These are phyloP conservation scores for Wallacemonas sp. DNA, from an alignment of 208 protist genomes.

Conservation along the genomic window DNA sequence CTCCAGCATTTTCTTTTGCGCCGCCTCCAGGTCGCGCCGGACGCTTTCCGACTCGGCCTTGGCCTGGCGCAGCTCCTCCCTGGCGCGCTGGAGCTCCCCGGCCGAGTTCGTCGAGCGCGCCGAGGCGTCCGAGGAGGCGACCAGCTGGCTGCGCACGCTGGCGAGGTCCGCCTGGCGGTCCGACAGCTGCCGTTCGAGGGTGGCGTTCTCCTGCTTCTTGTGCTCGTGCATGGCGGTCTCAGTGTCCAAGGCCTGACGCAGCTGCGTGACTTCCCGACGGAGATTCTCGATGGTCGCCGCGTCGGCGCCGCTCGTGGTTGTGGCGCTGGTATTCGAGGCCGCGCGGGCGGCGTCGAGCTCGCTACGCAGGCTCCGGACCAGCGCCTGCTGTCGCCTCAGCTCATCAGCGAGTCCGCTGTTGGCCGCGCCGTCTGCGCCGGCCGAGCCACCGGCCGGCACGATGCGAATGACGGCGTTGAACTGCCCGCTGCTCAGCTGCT, in stretches of 20 bases:
- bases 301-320: slow-evolving; percentile 24
- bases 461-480: slow-evolving; percentile 45
- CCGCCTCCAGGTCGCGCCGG: slow-evolving; percentile 22
- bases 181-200: slow-evolving; percentile 3
- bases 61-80: slow-evolving; percentile 8
- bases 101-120: not conserved
- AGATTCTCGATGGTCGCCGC: slow-evolving; percentile 40
- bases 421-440: slow-evolving; percentile 14
- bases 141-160: slow-evolving; percentile 23
- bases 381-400: slow-evolving; percentile 35
- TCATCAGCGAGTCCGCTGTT: slow-evolving; percentile 28
- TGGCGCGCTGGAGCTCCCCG: slow-evolving; percentile 4
- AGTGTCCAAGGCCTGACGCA: slow-evolving; percentile 41
- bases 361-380: slow-evolving; percentile 29
- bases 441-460: slow-evolving; percentile 28
- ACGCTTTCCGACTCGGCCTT: slow-evolving; percentile 11
- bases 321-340: slow-evolving; percentile 8
- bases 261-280: slow-evolving; percentile 33
- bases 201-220: slow-evolving; percentile 35
- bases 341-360: slow-evolving; percentile 26
- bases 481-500: slow-evolving; percentile 52
- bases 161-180: slow-evolving; percentile 31
- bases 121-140: not conserved
- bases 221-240: slow-evolving; percentile 54
- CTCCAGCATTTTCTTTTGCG: slow-evolving; percentile 28